Percentiles rank a stretch among this genome's conserved stretches.
Conservation (phyloP, 345 rosid species). For the Reutealis trisperma region DNA sequence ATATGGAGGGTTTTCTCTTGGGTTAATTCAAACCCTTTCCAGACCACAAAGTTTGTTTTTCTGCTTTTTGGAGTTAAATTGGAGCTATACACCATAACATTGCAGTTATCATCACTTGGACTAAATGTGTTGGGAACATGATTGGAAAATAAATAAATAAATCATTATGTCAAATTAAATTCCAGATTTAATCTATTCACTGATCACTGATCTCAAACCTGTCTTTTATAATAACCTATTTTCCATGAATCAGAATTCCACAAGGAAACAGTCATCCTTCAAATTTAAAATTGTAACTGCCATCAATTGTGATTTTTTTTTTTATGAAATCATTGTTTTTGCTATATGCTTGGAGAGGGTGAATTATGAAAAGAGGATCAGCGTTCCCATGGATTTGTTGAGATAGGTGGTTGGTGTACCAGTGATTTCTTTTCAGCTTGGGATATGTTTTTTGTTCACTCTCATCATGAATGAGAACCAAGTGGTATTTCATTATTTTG, state of each 20-base stretch:
- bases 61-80: background rate
- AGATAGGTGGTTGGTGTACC: background rate
- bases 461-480: background rate
- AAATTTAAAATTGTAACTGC: too few relatives aligned
- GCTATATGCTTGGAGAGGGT: too few relatives aligned
- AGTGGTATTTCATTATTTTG: background rate
- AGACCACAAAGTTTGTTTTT: too few relatives aligned
- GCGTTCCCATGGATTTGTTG: background rate
- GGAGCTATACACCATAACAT: background rate
- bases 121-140: too few relatives aligned
- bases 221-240: background rate
- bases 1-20: background rate
- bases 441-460: background rate
- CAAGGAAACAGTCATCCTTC: too few relatives aligned
- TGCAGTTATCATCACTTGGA: too few relatives aligned
- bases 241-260: too few relatives aligned
- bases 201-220: background rate
- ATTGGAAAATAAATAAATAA: too few relatives aligned
- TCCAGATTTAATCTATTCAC: background rate
- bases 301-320: too few relatives aligned
- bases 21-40: background rate
- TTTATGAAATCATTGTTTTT: too few relatives aligned
- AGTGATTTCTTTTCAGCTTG: background rate
- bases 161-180: background rate
- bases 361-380: too few relatives aligned